phyloP scores from a whole-genome alignment of 805 yeast genomes.

The Saccharomycopsis lassenensis region DNA sequence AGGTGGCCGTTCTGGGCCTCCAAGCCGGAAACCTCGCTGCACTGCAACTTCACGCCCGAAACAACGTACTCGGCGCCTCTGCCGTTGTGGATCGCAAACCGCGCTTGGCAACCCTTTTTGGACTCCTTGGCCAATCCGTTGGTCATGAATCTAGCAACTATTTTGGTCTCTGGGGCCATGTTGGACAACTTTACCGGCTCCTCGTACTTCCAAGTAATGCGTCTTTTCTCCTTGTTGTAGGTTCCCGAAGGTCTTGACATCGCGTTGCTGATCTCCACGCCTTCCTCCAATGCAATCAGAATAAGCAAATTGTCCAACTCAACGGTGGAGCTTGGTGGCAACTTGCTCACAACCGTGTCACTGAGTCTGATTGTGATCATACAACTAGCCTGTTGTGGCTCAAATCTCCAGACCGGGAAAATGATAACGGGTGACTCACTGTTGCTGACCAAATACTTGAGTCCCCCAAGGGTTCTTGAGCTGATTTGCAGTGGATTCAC shows the following conservation, averaged over 20 bases:
- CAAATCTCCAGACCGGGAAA: slow-evolving; percentile 85
- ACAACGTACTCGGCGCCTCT: slow-evolving; percentile 35
- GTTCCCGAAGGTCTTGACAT: slow-evolving; percentile 89
- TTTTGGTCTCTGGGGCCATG: slow-evolving; percentile 42
- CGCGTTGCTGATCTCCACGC: slow-evolving; percentile 59
- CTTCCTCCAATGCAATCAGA: slow-evolving; percentile 45
- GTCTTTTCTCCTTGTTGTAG: slow-evolving; percentile 72
- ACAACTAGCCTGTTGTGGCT: slow-evolving; percentile 73
- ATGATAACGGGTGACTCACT: slow-evolving; percentile 56
- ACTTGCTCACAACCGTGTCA: slow-evolving; percentile 30
- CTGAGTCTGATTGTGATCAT: slow-evolving; percentile 58
- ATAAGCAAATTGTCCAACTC: slow-evolving; percentile 29
- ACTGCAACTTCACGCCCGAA: slow-evolving; percentile 30
- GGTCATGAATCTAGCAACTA: slow-evolving; percentile 81
- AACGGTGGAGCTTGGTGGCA: slow-evolving; percentile 27
- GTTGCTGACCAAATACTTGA: slow-evolving; percentile 56
- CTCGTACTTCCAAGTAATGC: slow-evolving; percentile 76
- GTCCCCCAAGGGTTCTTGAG: slow-evolving; percentile 64
- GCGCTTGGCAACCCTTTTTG: slow-evolving; percentile 60
- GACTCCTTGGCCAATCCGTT: slow-evolving; percentile 61
- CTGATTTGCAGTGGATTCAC: slow-evolving; percentile 40
- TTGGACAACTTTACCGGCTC: slow-evolving; percentile 30
- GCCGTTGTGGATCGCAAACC: slow-evolving; percentile 39
- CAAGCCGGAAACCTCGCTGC: slow-evolving; percentile 18
- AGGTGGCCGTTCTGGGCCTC: background rate